These are phyloP conservation scores for Penicillium bovifimosum DNA, from an alignment of 495 filamentous ascomycete genomes.

Conservation along the genomic window DNA sequence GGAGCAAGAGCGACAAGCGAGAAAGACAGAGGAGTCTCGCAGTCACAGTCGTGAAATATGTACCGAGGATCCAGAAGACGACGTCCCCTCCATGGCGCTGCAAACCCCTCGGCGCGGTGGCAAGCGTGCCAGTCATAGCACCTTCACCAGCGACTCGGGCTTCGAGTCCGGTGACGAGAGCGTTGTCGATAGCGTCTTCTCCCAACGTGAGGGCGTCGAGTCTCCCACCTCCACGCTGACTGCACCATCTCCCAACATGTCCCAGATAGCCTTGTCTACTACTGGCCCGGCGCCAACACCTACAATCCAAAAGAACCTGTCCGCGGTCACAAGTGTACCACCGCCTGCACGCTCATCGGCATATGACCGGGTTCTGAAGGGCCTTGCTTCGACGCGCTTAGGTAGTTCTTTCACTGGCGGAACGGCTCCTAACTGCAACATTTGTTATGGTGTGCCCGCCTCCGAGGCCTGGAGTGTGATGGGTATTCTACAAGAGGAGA, in stretches of 20 bases:
- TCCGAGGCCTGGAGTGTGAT: conserved; percentile 69
- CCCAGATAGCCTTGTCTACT: conserved; percentile 32
- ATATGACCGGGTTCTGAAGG: conserved; percentile 40
- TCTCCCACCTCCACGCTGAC: conserved; percentile 47
- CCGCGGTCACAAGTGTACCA: conserved; percentile 11
- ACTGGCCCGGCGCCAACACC: conserved; percentile 18
- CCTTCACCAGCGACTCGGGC: conserved; percentile 47
- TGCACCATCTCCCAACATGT: conserved; percentile 35
- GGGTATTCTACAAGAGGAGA: conserved; percentile 65
- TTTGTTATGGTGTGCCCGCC: conserved; percentile 56
- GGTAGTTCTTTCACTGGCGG: conserved; percentile 28
- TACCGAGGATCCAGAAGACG: conserved; percentile 29
- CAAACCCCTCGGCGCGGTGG: conserved; percentile 44
- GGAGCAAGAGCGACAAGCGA: conserved; percentile 50
- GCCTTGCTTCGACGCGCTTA: conserved; percentile 33
- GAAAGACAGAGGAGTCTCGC: conserved; percentile 50
- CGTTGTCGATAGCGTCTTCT: conserved; percentile 58
- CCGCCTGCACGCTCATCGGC: conserved; percentile 32
- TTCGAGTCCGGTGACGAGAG: conserved; percentile 54
- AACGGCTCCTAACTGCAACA: conserved; percentile 44
- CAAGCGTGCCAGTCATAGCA: conserved; percentile 50
- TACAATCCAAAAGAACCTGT: conserved; percentile 22
- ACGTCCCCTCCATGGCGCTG: conserved; percentile 47
- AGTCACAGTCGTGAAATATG: conserved; percentile 37
- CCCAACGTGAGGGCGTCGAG: conserved; percentile 47